Evolutionary conservation across 371 early-diverging fungal species (phyloP).

Genomic region (Haplosporangium sp.): DNA sequence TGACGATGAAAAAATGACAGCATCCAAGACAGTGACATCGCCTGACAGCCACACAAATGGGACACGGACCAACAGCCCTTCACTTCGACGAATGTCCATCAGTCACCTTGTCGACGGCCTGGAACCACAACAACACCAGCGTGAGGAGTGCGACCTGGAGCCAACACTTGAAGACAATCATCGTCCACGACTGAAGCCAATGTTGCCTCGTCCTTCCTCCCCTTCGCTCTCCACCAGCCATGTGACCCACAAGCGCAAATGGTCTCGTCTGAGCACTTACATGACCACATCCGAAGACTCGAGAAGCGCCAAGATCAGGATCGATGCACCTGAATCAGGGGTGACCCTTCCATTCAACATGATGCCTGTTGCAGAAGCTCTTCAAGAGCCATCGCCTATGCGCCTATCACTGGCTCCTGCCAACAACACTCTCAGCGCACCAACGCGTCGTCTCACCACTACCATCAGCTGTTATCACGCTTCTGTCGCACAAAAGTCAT

Average conservation of each 20-base stretch:
- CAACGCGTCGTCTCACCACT: conserved; percentile 28
- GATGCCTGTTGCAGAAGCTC: conserved; percentile 23
- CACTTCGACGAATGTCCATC: conserved; percentile 31
- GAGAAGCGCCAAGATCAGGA: conserved; percentile 26
- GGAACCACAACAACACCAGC: conserved; percentile 6
- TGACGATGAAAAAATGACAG: conserved; percentile 3
- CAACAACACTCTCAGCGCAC: background rate
- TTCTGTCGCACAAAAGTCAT: conserved; percentile 84
- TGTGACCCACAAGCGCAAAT: conserved; percentile 47
- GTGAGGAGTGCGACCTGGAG: conserved; percentile 8
- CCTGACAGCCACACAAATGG: conserved; percentile 32
- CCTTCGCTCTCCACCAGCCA: conserved; percentile 21
- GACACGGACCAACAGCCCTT: conserved; percentile 45
- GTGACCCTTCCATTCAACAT: conserved; percentile 19
- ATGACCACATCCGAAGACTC: conserved; percentile 15
- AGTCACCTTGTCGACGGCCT: conserved; percentile 36
- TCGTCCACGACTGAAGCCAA: conserved; percentile 27
- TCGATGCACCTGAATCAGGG: conserved; percentile 16
- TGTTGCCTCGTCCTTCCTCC: conserved; percentile 30
- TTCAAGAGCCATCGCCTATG: conserved; percentile 2
- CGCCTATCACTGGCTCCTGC: background rate
- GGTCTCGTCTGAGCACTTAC: conserved; percentile 42
- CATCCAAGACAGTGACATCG: background rate
- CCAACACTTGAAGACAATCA: conserved; percentile 18
- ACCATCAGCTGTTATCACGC: conserved; percentile 72